phyloP scores from a whole-genome alignment of 2,329 filamentous ascomycete genomes.

The Mycosphaerelloides madeirae region DNA sequence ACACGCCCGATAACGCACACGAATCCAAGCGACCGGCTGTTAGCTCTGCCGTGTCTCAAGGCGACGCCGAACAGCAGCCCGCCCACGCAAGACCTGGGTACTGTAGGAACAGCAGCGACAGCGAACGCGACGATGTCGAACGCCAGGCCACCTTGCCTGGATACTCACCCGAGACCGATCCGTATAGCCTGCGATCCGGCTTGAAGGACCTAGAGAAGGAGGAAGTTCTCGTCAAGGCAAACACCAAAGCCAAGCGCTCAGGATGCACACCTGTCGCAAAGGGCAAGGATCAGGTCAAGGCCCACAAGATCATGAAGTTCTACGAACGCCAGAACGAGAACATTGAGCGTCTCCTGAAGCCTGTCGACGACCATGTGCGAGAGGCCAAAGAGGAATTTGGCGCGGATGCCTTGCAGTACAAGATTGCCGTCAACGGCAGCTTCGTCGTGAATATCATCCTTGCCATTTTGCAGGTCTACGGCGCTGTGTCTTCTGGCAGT shows the following conservation, averaged over 20 bases:
- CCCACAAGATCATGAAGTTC: constrained; percentile 67
- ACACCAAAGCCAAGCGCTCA: constrained; percentile 68
- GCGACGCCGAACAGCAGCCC: constrained; percentile 33
- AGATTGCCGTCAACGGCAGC: constrained; percentile 61
- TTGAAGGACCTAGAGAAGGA: constrained; percentile 77
- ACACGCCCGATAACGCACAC: constrained; percentile 24
- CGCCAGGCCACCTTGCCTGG: constrained; percentile 49
- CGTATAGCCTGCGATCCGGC: constrained; percentile 70
- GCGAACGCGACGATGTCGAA: constrained; percentile 38
- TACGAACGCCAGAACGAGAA: constrained; percentile 90
- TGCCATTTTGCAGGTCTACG: constrained; percentile 79
- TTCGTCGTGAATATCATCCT: constrained; percentile 78
- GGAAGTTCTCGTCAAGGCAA: constrained; percentile 67
- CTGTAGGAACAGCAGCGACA: constrained; percentile 27
- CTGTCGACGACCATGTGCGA: constrained; percentile 82
- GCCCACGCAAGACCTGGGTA: constrained; percentile 30
- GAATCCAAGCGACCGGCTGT: constrained; percentile 19
- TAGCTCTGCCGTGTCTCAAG: constrained; percentile 34
- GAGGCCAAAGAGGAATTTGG: constrained; percentile 74
- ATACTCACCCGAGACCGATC: constrained; percentile 65
- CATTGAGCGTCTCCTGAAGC: constrained; percentile 86
- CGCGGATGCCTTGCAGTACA: constrained; percentile 73
- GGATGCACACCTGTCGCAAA: constrained; percentile 40
- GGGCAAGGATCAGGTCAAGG: constrained; percentile 39
- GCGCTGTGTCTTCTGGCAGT: constrained; percentile 79